phyloP scores from a whole-genome alignment of 1,284 basidiomycete species.

The Puccinia triticina region DNA sequence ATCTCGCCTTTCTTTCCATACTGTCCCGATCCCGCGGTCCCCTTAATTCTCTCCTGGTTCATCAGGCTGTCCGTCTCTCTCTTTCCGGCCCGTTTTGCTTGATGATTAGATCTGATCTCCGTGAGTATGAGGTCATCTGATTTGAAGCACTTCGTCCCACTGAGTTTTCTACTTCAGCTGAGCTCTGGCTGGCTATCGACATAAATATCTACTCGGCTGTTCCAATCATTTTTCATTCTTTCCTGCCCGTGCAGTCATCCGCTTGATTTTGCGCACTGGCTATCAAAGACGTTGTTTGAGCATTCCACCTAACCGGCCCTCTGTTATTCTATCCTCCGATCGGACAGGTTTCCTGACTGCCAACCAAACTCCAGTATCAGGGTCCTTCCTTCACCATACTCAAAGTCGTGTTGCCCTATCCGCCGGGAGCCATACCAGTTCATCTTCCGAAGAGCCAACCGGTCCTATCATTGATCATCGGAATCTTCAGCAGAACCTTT shows the following conservation, averaged over 20 bases:
- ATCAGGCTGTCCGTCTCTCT: neutral
- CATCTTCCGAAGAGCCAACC: neutral
- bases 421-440: neutral
- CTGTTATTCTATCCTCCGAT: neutral
- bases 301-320: neutral
- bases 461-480: conserved; percentile 2
- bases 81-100: neutral
- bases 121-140: conserved; percentile 5
- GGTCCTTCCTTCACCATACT: neutral
- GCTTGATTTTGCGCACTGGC: neutral
- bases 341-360: neutral
- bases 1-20: conserved; percentile 7
- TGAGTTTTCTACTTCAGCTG: neutral
- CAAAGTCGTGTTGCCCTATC: neutral
- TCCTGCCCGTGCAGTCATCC: neutral
- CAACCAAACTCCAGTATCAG: neutral
- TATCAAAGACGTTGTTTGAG: neutral
- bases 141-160: neutral
- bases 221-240: neutral
- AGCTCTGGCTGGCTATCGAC: neutral
- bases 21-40: neutral
- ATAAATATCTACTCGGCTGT: conserved; percentile 13
- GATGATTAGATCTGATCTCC: conserved; percentile 10
- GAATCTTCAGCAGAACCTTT: neutral
- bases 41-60: neutral